Evolutionary conservation across 1,139 yeast genomes (phyloP).

Genomic region (Geotrichum siamense): DNA sequence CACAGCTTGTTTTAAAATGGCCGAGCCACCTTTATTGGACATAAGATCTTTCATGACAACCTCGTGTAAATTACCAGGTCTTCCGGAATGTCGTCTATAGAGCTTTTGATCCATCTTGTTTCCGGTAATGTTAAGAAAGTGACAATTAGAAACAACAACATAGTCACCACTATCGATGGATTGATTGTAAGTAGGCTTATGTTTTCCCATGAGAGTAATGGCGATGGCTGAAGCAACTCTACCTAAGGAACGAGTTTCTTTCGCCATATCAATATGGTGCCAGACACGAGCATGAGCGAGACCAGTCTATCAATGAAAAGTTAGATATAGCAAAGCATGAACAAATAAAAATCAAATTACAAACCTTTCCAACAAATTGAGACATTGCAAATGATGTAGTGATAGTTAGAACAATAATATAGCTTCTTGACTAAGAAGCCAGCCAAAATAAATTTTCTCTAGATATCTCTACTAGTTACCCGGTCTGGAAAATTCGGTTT

Average conservation of each 20-base stretch:
- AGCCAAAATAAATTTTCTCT: too few species aligned
- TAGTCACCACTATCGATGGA: constrained; percentile 89
- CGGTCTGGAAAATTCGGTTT: too few species aligned
- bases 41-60: constrained; percentile 74
- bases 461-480: too few species aligned
- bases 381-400: constrained; percentile 31
- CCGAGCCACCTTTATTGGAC: constrained; percentile 78
- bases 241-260: constrained; percentile 80
- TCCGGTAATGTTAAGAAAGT: constrained; percentile 73
- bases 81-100: constrained; percentile 86
- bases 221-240: constrained; percentile 89
- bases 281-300: constrained; percentile 79
- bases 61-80: constrained; percentile 84
- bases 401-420: too few species aligned
- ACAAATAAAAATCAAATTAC: constrained; percentile 14
- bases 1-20: constrained; percentile 75
- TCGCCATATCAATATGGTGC: constrained; percentile 92
- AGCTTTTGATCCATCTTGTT: constrained; percentile 72
- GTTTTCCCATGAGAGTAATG: constrained; percentile 84
- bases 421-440: too few species aligned
- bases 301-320: constrained; percentile 43
- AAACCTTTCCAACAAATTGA: constrained; percentile 37
- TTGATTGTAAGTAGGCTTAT: constrained; percentile 71
- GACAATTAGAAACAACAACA: constrained; percentile 91
- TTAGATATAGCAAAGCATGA: not conserved